Conservation (phyloP, 2,329 filamentous ascomycete species). For the Alternaria metachromatica region DNA sequence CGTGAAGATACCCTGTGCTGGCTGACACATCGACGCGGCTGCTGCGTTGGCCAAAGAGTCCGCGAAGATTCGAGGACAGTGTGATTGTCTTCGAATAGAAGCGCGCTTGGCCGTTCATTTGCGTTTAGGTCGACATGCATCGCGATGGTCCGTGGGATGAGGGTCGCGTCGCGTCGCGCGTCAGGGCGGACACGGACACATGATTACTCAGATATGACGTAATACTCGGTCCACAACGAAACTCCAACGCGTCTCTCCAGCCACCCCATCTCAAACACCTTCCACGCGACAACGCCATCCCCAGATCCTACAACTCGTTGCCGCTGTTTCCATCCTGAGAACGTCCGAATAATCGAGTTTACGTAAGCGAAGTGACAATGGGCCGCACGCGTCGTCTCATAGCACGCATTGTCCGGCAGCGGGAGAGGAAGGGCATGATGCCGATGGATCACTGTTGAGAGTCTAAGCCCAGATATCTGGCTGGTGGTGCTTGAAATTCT, state of each 20-base stretch:
- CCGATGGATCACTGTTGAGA: background rate
- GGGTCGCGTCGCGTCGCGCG: background rate
- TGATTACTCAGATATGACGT: background rate
- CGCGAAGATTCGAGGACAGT: fast-evolving
- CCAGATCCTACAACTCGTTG: background rate
- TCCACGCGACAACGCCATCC: background rate
- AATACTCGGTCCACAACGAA: background rate
- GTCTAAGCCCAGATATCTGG: background rate
- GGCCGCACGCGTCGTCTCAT: background rate
- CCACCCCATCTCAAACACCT: background rate
- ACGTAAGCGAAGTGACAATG: background rate
- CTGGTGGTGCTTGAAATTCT: background rate
- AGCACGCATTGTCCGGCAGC: background rate
- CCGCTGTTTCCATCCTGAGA: background rate
- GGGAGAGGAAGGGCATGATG: background rate
- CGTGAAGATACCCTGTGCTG: background rate
- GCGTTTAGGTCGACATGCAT: background rate
- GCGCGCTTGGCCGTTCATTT: background rate
- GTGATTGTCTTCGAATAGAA: fast-evolving
- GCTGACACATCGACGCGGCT: background rate
- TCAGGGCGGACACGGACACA: background rate
- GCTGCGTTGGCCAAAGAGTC: background rate
- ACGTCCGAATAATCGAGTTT: background rate
- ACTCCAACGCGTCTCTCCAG: background rate
- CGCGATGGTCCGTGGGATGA: background rate